Conservation (phyloP, 225 moss, liverwort and hornwort genomes). For the Lunularia cruciata region DNA sequence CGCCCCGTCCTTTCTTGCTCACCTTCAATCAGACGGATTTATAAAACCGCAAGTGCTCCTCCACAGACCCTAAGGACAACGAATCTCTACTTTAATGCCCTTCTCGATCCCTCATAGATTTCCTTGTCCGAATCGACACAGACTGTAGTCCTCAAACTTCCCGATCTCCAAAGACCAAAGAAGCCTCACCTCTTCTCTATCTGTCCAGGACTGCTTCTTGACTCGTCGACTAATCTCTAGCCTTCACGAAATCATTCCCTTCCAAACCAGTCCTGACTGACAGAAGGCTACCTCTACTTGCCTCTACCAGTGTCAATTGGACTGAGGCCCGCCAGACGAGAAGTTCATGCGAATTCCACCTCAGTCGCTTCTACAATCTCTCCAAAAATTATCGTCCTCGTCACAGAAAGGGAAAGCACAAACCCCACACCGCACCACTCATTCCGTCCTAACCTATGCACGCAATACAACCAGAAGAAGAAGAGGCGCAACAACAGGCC, state of each 20-base stretch:
- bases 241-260: background rate
- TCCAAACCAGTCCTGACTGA: background rate
- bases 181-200: no score
- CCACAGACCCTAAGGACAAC: background rate
- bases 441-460: constrained; percentile 6
- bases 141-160: background rate
- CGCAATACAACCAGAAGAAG: constrained; percentile 11
- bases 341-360: background rate
- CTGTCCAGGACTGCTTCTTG: background rate
- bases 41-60: background rate
- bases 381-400: constrained; percentile 5
- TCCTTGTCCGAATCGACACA: background rate
- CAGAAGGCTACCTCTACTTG: background rate
- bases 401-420: constrained; percentile 2
- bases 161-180: constrained; percentile 11
- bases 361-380: background rate
- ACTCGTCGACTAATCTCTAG: background rate
- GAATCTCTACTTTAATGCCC: constrained; percentile 13
- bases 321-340: background rate
- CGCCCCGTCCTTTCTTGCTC: background rate
- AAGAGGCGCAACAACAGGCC: constrained; percentile 1
- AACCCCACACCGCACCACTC: background rate
- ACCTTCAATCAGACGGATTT: background rate
- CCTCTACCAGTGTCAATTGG: background rate
- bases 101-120: constrained; percentile 17